A percentile compares a stretch with the other conserved stretches of the same genome.
phyloP scores from a whole-genome alignment of 345 rosid species.

The Aquilaria malaccensis region DNA sequence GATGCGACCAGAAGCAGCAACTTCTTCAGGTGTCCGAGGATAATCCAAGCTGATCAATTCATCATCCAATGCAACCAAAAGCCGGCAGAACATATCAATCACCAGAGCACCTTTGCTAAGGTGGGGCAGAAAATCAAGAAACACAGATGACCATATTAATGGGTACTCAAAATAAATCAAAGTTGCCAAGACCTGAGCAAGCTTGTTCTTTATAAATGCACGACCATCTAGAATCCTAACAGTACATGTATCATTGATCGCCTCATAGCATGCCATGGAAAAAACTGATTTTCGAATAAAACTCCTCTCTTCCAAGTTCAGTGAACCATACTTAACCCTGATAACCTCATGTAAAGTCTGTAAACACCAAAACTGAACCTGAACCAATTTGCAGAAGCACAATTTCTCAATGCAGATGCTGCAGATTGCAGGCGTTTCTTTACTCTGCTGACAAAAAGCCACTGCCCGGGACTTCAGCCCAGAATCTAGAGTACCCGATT shows the following conservation, averaged over 20 bases:
- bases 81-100: constrained; percentile 91
- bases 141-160: constrained; percentile 64
- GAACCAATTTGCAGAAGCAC: constrained; percentile 45
- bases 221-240: constrained; percentile 56
- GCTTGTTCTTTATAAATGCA: constrained; percentile 82
- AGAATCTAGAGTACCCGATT: constrained; percentile 54
- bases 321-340: constrained; percentile 39
- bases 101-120: constrained; percentile 57
- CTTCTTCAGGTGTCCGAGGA: constrained; percentile 57
- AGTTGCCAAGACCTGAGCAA: constrained; percentile 85
- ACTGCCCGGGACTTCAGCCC: constrained; percentile 55
- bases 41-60: constrained; percentile 92
- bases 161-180: constrained; percentile 95
- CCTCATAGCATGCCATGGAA: constrained; percentile 62
- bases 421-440: constrained; percentile 44
- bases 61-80: constrained; percentile 82
- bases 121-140: constrained; percentile 61
- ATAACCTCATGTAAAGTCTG: constrained; percentile 79
- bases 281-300: constrained; percentile 55
- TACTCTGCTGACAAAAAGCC: constrained; percentile 49
- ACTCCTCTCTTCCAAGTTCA: constrained; percentile 57
- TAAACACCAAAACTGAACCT: constrained; percentile 95
- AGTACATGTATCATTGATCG: constrained; percentile 32
- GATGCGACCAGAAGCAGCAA: constrained; percentile 56
- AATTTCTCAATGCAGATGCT: constrained; percentile 69